Conservation (phyloP, 169 alveolate species). For the Toxoplasma gondii region DNA sequence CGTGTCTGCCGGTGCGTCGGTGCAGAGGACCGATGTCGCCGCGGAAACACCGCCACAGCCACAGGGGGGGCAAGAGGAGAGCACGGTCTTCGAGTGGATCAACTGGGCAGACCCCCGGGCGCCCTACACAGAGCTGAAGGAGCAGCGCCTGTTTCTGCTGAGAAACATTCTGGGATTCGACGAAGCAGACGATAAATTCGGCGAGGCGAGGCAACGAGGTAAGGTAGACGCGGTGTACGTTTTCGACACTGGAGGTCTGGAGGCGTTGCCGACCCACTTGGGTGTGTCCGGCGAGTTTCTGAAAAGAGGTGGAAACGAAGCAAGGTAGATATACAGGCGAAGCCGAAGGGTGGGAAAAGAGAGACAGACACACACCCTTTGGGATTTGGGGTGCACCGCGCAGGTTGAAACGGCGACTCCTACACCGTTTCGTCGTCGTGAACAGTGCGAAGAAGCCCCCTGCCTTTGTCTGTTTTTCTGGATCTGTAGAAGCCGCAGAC, state of each 20-base stretch:
- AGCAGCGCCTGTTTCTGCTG: constrained; percentile 24
- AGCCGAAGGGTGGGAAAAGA: no score
- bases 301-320: not conserved
- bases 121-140: constrained; percentile 24
- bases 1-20: not conserved
- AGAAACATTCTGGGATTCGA: not conserved
- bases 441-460: no score
- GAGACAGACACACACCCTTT: no score
- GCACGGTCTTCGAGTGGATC: not conserved
- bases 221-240: no score
- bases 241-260: no score
- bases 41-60: not conserved
- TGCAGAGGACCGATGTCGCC: not conserved
- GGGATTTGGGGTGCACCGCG: no score
- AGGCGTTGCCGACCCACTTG: no score
- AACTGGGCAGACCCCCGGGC: not conserved
- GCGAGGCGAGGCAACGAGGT: not conserved
- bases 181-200: not conserved
- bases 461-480: not conserved
- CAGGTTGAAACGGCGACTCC: no score
- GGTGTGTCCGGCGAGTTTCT: not conserved
- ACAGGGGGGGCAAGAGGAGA: not conserved
- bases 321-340: not conserved
- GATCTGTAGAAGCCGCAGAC: not conserved
- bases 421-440: no score